phyloP scores from a whole-genome alignment of 2,329 filamentous ascomycete species.

The Mycocentrospora acerina region DNA sequence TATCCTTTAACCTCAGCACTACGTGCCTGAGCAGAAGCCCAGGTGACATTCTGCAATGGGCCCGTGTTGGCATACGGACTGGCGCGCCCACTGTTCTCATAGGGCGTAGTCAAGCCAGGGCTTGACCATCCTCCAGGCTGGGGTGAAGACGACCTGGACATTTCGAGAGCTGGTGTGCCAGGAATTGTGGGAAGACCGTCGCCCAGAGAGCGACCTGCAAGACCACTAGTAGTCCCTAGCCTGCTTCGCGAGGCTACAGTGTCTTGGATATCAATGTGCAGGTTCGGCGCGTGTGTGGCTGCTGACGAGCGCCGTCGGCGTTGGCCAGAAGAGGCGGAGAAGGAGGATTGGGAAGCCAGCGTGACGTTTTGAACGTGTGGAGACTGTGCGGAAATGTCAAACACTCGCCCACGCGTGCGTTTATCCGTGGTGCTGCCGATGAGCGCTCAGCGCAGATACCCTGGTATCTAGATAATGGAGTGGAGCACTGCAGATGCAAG shows the following conservation, averaged over 20 bases:
- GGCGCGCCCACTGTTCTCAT: slow-evolving; percentile 63
- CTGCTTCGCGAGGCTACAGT: slow-evolving; percentile 24
- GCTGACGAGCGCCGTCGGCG: slow-evolving; percentile 45
- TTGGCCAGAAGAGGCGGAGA: slow-evolving; percentile 41
- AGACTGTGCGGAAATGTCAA: slow-evolving; percentile 26
- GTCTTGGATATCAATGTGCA: slow-evolving; percentile 34
- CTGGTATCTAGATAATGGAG: too few species aligned
- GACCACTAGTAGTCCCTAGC: slow-evolving; percentile 36
- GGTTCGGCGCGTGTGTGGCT: slow-evolving; percentile 36
- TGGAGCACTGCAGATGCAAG: slow-evolving; percentile 16
- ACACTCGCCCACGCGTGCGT: slow-evolving; percentile 25
- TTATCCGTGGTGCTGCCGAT: slow-evolving; percentile 6
- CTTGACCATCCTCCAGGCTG: slow-evolving; percentile 86
- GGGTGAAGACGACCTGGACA: slow-evolving; percentile 89
- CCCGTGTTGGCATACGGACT: slow-evolving; percentile 63
- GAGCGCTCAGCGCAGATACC: too few species aligned
- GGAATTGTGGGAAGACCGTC: slow-evolving; percentile 41
- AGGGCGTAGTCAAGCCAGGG: slow-evolving; percentile 71
- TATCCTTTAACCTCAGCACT: slow-evolving; percentile 73
- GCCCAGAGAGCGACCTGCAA: slow-evolving; percentile 33
- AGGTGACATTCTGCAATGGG: slow-evolving; percentile 60
- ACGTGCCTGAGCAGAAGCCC: slow-evolving; percentile 80
- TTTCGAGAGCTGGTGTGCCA: slow-evolving; percentile 48
- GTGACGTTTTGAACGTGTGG: slow-evolving; percentile 31
- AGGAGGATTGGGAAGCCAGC: slow-evolving; percentile 43